phyloP scores from a whole-genome alignment of 1,284 basidiomycete species.

The Malassezia pachydermatis region DNA sequence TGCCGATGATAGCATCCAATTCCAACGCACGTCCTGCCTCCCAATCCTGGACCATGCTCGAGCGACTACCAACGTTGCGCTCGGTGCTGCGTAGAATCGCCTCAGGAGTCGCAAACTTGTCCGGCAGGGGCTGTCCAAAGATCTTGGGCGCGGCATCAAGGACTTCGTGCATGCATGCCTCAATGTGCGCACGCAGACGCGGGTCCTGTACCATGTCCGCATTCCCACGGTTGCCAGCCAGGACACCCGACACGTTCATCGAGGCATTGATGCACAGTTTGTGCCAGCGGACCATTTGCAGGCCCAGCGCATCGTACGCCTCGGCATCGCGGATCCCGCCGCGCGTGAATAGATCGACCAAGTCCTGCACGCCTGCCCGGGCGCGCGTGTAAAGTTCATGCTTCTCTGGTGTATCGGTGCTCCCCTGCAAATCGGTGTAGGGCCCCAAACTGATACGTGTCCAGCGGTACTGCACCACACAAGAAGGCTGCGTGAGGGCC shows the following conservation, averaged over 20 bases:
- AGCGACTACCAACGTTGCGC: slow-evolving; percentile 48
- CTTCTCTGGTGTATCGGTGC: slow-evolving; percentile 15
- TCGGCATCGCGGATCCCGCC: slow-evolving; percentile 50
- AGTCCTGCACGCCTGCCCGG: slow-evolving; percentile 18
- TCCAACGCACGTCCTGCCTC: slow-evolving; percentile 48
- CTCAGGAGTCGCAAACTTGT: slow-evolving; percentile 48
- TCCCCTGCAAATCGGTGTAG: slow-evolving; percentile 38
- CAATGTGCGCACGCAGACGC: slow-evolving; percentile 46
- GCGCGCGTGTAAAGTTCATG: slow-evolving; percentile 11
- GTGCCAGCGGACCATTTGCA: slow-evolving; percentile 52
- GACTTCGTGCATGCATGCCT: slow-evolving; percentile 50
- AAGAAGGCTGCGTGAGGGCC: slow-evolving; percentile 47
- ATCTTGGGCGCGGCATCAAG: slow-evolving; percentile 47
- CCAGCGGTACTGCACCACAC: slow-evolving; percentile 51
- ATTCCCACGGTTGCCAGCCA: slow-evolving; percentile 50
- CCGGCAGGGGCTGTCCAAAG: slow-evolving; percentile 45
- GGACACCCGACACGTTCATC: slow-evolving; percentile 51
- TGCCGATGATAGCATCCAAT: slow-evolving; percentile 48
- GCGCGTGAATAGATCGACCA: slow-evolving; percentile 39
- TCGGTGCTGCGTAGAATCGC: slow-evolving; percentile 48
- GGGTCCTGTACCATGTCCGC: slow-evolving; percentile 48
- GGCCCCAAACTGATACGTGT: slow-evolving; percentile 51
- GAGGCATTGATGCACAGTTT: slow-evolving; percentile 51
- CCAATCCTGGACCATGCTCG: slow-evolving; percentile 52
- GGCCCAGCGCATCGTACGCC: slow-evolving; percentile 43